Percentiles rank a stretch among this genome's conserved stretches.
These are phyloP conservation scores for Komagataella kurtzmanii DNA, from an alignment of 805 yeast genomes.

Conservation along the genomic window DNA sequence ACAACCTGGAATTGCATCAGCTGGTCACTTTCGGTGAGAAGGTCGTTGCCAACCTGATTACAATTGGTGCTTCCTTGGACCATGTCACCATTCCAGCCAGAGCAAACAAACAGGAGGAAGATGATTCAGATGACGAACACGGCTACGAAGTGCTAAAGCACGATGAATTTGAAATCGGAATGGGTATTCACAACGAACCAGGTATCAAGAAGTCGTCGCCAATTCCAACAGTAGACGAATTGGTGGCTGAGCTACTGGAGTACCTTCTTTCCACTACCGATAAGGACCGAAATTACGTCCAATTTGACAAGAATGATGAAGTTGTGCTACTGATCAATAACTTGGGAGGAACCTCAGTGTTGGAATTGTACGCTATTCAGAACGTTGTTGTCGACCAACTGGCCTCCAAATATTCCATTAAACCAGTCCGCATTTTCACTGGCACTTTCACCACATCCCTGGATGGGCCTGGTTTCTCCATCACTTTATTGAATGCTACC, in stretches of 20 bases:
- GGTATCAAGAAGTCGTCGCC: constrained; percentile 55
- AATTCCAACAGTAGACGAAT: constrained; percentile 56
- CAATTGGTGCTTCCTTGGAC: constrained; percentile 82
- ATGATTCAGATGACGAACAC: constrained; percentile 21
- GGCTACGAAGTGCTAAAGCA: constrained; percentile 26
- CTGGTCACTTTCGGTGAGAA: constrained; percentile 46
- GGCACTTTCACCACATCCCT: constrained; percentile 84
- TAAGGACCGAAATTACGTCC: constrained; percentile 69
- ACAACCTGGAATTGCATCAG: constrained; percentile 25
- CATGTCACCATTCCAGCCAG: constrained; percentile 84
- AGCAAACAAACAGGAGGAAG: constrained; percentile 31
- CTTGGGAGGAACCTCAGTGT: constrained; percentile 77
- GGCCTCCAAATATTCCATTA: constrained; percentile 34
- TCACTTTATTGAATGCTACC: constrained; percentile 65
- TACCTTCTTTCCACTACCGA: constrained; percentile 52
- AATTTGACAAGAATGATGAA: constrained; percentile 43
- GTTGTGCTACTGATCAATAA: constrained; percentile 69
- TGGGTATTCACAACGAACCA: constrained; percentile 95
- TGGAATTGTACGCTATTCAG: constrained; percentile 66
- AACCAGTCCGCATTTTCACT: constrained; percentile 55
- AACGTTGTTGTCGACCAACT: constrained; percentile 41
- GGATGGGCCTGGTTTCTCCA: constrained; percentile 84
- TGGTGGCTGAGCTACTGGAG: constrained; percentile 45
- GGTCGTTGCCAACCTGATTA: constrained; percentile 56
- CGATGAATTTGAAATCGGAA: constrained; percentile 76